Evolutionary conservation across 441 rosid genomes (phyloP), one percentile per base, ranked within the genome.

Genomic region (Euphorbia schlechtendalii): DNA sequence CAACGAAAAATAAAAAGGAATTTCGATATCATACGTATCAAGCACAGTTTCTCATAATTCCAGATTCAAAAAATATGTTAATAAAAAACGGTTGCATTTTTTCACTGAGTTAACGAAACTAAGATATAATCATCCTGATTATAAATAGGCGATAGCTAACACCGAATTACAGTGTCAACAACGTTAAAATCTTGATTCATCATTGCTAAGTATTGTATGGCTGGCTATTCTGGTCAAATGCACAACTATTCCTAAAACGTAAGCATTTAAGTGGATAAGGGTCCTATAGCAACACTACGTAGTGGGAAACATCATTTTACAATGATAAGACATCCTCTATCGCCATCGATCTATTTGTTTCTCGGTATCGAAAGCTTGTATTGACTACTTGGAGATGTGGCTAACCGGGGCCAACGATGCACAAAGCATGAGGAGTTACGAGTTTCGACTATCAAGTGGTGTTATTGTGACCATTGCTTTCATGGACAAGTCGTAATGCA

Each of bases 261-360:
- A 46, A 48, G 56, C 36, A 48, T n/a, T 28, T 27, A 3, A 36
- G 6, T 53, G 43, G 41, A 52, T 30, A 5, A 21, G 49, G 12
- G 15, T 13, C 59, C 21, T 34, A 63, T 21, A 64, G 56, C 56
- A 28, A 32, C 59, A 32, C 34, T 36, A 15, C 36, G 48, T 0
- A 49, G 58, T 63, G 58, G 67, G 32, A 32, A 18, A 14, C 66
- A 52, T 52, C 27, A 51, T 22, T 64, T 52, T 64, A 15, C 59
- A 34, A 21, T 63, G 57, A 32, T 17, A 64, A 17, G 17, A 34
- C 27, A 28, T 27, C 5, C 25, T 1, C 8, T 2, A 20, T 2
- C 7, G n/a, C n/a, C n/a, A n/a, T n/a, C n/a, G n/a, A n/a, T n/a
- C n/a, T 62, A 6, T 61, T 54, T 48, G 25, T 48, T n/a, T 30